Evolutionary conservation across 495 filamentous ascomycete genomes (phyloP), one percentile per base, ranked within the genome.

Genomic region (Polyplosphaeria fusca): DNA sequence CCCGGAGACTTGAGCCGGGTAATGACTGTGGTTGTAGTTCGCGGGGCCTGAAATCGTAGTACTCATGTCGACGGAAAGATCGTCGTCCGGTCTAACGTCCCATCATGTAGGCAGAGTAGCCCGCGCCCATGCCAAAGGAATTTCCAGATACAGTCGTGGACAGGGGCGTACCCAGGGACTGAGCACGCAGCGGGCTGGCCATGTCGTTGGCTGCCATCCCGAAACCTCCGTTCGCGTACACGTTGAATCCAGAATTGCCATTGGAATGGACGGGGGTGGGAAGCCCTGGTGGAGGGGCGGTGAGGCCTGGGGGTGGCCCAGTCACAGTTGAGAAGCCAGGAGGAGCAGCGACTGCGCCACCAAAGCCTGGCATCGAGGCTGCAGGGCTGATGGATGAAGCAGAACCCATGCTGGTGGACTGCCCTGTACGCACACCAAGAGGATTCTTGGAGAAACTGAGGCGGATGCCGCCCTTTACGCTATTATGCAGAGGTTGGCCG

Each of bases 371-470:
- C 19, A 76, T 67, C 3, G 72, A 68, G 3, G 77, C 75, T 20
- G 79, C 74, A 14, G 78, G 77, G 26, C 74, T 72, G 28, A 82
- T 68, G 12, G 77, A 67, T 24, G 76, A 78, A 16, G 78, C 61
- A 13, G 77, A 68, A 47, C 72, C 77, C 72, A 79, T 76, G 39
- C 76, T 77, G 37, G 77, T 78, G 1, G 80, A 76, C 55, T 90
- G 88, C 19, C 84, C 84, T 1, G 85, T 86, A 25, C 93, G 89
- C 20, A 97, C 94, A 23, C 94, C 93, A 7, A 98, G 79, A 1
- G 93, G 93, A 64, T 97, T 98, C 74, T 97, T 97, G 11, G 92
- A 96, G 74, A 97, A 98, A 68, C 89, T 95, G 32, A 98, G 81
- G n/a, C 94, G 86, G 65, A 98, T 96, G 37, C 93, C 93, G 37